Percentiles rank a stretch among this genome's conserved stretches.
Evolutionary conservation across 768 basidiomycete species (phyloP).

Genomic region (Candolleomyces aberdarensis): DNA sequence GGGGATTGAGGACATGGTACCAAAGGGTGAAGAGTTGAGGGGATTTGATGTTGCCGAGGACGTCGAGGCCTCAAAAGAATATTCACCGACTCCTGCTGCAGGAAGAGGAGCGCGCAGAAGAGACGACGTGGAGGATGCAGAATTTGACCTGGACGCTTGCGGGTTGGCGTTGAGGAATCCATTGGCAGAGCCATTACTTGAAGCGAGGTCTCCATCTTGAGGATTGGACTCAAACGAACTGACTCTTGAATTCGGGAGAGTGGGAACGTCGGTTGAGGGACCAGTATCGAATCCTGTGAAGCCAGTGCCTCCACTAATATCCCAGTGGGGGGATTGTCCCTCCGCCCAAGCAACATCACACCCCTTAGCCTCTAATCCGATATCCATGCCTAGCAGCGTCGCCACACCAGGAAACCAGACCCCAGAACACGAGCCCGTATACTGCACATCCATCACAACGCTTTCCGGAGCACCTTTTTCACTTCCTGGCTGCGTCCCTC

Average conservation of each 20-base stretch:
- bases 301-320: constrained; percentile 57
- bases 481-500: constrained; percentile 43
- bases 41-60: constrained; percentile 15
- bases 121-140: constrained; percentile 51
- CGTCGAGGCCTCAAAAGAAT: constrained; percentile 64
- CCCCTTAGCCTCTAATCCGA: constrained; percentile 63
- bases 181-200: background rate
- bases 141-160: constrained; percentile 17
- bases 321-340: constrained; percentile 52
- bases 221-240: constrained; percentile 46
- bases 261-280: constrained; percentile 26
- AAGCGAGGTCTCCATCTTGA: background rate
- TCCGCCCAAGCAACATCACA: constrained; percentile 68
- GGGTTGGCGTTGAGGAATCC: constrained; percentile 6
- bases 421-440: constrained; percentile 70
- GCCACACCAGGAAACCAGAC: constrained; percentile 85
- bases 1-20: constrained; percentile 45
- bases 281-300: constrained; percentile 72
- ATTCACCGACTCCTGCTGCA: constrained; percentile 58
- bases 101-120: constrained; percentile 76
- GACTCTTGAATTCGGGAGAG: constrained; percentile 36
- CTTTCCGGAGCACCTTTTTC: constrained; percentile 45
- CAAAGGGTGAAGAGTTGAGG: constrained; percentile 30
- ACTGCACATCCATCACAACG: constrained; percentile 62
- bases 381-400: constrained; percentile 75